phyloP scores from a whole-genome alignment of 2,329 filamentous ascomycete genomes.

The Cladosporium velox region DNA sequence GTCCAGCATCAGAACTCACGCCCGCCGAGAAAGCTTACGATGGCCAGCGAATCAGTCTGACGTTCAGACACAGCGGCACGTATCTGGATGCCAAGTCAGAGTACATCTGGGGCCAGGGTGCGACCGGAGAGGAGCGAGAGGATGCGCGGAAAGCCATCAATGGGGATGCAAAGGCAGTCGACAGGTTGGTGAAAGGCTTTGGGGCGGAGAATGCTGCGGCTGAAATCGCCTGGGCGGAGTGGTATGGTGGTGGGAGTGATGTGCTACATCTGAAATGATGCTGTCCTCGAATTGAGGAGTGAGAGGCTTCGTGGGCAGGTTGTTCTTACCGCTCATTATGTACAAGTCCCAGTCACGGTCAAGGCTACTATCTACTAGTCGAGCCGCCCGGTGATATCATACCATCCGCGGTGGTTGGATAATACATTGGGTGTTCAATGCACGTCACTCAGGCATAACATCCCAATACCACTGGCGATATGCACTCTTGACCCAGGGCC shows the following conservation, averaged over 20 bases:
- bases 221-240: conserved; percentile 71
- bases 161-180: conserved; percentile 65
- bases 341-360: too few species aligned
- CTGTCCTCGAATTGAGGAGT: neutral
- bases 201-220: conserved; percentile 75
- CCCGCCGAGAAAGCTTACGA: conserved; percentile 69
- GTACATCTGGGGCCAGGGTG: conserved; percentile 90
- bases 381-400: neutral
- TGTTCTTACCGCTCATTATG: too few species aligned
- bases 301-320: neutral
- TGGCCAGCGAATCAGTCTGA: conserved; percentile 84
- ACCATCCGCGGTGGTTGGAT: too few species aligned
- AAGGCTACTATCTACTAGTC: too few species aligned
- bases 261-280: conserved; percentile 63
- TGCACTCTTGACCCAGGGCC: neutral
- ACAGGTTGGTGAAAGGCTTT: conserved; percentile 75
- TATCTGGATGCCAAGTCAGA: conserved; percentile 68
- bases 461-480: neutral
- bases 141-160: conserved; percentile 67
- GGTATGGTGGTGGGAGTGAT: conserved; percentile 82
- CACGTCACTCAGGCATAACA: neutral
- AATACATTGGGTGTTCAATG: too few species aligned
- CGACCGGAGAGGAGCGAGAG: conserved; percentile 64
- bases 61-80: conserved; percentile 86
- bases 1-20: conserved; percentile 66